Percentiles rank a stretch among this genome's conserved stretches.
These are phyloP conservation scores for Neurospora sp. DNA, from an alignment of 495 filamentous ascomycete species.

Conservation along the genomic window DNA sequence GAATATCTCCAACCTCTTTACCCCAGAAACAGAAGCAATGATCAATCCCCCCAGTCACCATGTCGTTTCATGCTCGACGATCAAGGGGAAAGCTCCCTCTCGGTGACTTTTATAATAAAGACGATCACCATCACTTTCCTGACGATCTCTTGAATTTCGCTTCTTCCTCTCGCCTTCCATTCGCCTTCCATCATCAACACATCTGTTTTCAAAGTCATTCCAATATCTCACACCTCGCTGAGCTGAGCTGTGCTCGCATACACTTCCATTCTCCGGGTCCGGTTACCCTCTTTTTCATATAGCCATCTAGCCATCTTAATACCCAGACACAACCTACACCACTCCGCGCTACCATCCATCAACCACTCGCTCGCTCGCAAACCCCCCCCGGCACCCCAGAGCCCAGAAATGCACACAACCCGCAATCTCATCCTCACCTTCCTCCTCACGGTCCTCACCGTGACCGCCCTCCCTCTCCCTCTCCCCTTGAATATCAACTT, in stretches of 20 bases:
- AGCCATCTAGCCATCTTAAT: too few relatives aligned
- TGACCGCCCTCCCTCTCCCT: constrained; percentile 6
- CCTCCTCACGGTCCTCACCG: constrained; percentile 8
- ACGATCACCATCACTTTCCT: background rate
- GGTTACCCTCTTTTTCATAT: background rate
- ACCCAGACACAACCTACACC: too few relatives aligned
- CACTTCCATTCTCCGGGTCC: background rate
- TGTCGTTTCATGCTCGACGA: background rate
- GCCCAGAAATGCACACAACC: constrained; percentile 8
- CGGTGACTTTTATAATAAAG: background rate
- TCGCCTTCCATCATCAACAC: background rate
- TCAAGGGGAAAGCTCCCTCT: background rate
- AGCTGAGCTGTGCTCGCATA: background rate
- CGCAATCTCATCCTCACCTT: background rate
- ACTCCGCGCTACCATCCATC: too few relatives aligned
- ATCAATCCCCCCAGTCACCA: background rate
- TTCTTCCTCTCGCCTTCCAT: background rate
- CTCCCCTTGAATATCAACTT: constrained; percentile 48
- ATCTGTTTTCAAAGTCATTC: background rate
- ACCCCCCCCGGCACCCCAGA: background rate
- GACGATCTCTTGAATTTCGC: background rate
- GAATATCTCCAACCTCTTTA: background rate
- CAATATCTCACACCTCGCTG: background rate
- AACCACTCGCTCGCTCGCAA: too few relatives aligned
- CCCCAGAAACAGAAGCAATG: background rate